A percentile compares a stretch with the other conserved stretches of the same genome.
These are phyloP conservation scores for Russula brevipes DNA, from an alignment of 768 basidiomycete genomes.

Conservation along the genomic window DNA sequence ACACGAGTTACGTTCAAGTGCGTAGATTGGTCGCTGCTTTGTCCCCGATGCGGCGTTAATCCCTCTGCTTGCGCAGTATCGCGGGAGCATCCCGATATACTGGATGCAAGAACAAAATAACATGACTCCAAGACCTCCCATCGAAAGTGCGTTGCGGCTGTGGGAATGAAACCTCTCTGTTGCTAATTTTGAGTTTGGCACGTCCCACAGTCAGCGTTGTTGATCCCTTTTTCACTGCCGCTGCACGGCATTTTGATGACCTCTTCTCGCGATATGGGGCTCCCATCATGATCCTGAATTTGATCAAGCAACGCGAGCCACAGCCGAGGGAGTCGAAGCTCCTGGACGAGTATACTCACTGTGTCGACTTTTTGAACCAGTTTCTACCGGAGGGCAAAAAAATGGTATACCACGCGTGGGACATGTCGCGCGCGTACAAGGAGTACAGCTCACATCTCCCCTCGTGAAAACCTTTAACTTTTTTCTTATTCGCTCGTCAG, in stretches of 20 bases:
- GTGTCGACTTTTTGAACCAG: slow-evolving; percentile 90
- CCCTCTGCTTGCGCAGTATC: slow-evolving; percentile 49
- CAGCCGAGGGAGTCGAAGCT: slow-evolving; percentile 86
- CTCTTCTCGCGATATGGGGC: slow-evolving; percentile 86
- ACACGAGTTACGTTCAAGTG: slow-evolving; percentile 93
- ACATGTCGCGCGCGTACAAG: slow-evolving; percentile 93
- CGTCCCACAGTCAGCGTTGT: slow-evolving; percentile 68
- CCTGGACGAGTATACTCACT: slow-evolving; percentile 85
- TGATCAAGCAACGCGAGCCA: slow-evolving; percentile 83
- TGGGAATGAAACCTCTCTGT: too few species aligned
- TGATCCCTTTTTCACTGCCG: slow-evolving; percentile 93
- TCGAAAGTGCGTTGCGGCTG: slow-evolving; percentile 66
- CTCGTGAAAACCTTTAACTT: not conserved
- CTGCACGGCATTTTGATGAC: slow-evolving; percentile 88
- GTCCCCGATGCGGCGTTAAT: not conserved
- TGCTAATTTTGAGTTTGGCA: too few species aligned
- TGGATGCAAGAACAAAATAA: slow-evolving; percentile 94
- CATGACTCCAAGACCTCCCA: slow-evolving; percentile 91
- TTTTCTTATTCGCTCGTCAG: slow-evolving; percentile 36
- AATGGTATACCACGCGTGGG: slow-evolving; percentile 93
- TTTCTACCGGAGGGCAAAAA: slow-evolving; percentile 81
- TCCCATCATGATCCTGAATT: slow-evolving; percentile 85
- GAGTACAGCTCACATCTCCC: slow-evolving; percentile 50
- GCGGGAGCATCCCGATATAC: slow-evolving; percentile 92
- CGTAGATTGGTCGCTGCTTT: not conserved